These are phyloP conservation scores for Corynascus novoguineensis DNA, from an alignment of 495 filamentous ascomycete genomes.

Conservation along the genomic window DNA sequence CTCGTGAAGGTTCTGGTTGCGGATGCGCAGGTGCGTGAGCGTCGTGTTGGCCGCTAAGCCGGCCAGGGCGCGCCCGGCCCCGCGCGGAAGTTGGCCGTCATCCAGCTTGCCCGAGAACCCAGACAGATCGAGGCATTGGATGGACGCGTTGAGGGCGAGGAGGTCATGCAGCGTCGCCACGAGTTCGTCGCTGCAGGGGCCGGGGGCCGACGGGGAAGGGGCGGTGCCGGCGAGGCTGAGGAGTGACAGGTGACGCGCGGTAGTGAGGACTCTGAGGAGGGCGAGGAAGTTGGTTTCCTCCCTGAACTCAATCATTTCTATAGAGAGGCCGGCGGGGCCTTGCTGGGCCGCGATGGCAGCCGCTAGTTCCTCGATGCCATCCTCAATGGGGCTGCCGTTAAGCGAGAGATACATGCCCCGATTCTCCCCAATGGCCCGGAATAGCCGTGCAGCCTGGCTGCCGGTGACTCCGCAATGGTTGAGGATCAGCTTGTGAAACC, in stretches of 20 bases:
- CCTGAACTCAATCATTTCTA: conserved; percentile 80
- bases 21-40: conserved; percentile 69
- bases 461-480: conserved; percentile 79
- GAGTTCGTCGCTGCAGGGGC: conserved; percentile 54
- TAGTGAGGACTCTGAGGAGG: conserved; percentile 63
- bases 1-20: conserved; percentile 49
- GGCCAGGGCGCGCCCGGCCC: conserved; percentile 69
- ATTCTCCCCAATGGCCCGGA: conserved; percentile 63
- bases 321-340: conserved; percentile 66
- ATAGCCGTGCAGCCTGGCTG: conserved; percentile 67
- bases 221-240: conserved; percentile 88
- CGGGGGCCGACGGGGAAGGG: conserved; percentile 64
- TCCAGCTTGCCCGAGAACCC: conserved; percentile 87
- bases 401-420: conserved; percentile 71
- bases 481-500: conserved; percentile 63
- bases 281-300: conserved; percentile 69
- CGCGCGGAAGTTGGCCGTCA: conserved; percentile 75
- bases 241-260: conserved; percentile 66
- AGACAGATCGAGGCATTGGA: conserved; percentile 77
- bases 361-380: conserved; percentile 61
- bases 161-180: conserved; percentile 66
- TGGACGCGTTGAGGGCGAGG: conserved; percentile 70
- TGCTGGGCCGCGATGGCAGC: conserved; percentile 55
- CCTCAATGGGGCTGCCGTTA: conserved; percentile 75
- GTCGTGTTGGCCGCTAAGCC: conserved; percentile 72